Evolutionary conservation across 306 rosid species (phyloP).

Genomic region (Citrullus amarus): DNA sequence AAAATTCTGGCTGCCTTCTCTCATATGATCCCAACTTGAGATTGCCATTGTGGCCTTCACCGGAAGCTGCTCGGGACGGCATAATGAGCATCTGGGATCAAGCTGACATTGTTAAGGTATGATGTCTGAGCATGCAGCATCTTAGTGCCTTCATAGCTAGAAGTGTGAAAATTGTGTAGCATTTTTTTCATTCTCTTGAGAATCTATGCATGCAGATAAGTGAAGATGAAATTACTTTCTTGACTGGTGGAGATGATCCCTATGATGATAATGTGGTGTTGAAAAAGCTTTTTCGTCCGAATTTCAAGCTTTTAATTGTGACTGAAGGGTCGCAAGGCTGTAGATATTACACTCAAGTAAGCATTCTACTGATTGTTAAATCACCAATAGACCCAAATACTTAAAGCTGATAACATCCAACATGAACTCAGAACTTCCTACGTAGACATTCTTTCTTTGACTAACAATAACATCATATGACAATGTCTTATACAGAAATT

Average conservation of each 20-base stretch:
- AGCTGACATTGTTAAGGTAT: conserved; percentile 81
- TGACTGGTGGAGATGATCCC: conserved; percentile 46
- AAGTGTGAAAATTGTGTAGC: not conserved
- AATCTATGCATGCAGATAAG: conserved; percentile 26
- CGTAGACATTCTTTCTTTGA: not conserved
- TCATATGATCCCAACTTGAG: conserved; percentile 92
- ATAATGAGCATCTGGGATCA: conserved; percentile 80
- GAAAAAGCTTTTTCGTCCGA: conserved; percentile 33
- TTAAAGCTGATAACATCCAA: no score
- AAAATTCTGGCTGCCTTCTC: conserved; percentile 60
- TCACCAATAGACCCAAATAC: not conserved
- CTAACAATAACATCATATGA: not conserved
- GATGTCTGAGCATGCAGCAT: not conserved
- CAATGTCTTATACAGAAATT: conserved; percentile 35
- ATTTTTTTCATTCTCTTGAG: not conserved
- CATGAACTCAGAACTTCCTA: not conserved
- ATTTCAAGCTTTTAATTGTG: conserved; percentile 53
- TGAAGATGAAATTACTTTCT: conserved; percentile 35
- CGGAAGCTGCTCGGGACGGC: conserved; percentile 54
- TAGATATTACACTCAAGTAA: conserved; percentile 57
- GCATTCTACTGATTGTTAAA: not conserved
- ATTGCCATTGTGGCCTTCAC: conserved; percentile 77
- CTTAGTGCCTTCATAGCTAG: not conserved
- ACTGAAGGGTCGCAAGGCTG: conserved; percentile 51
- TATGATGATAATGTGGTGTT: conserved; percentile 42